Evolutionary conservation across 2,329 filamentous ascomycete genomes (phyloP), one percentile per base, ranked within the genome.

Genomic region (Ophiostoma ulmi): DNA sequence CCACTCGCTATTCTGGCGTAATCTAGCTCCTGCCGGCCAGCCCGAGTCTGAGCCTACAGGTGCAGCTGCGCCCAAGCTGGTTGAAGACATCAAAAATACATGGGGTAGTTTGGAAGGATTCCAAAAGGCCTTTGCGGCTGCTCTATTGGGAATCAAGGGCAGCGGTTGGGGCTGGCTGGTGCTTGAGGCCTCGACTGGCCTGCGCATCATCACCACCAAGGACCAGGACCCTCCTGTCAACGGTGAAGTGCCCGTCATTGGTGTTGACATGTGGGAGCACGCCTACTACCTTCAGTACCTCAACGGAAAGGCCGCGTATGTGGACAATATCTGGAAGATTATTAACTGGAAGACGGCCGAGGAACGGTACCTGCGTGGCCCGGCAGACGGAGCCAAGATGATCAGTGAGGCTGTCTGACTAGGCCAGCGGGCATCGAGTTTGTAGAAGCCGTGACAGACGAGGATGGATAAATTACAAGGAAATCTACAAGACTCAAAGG

Each of bases 231-330:
- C 90, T 0, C 85, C 92, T 5, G 85, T 90, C 14, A 75, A 83
- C 20, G 84, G 86, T 5, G 86, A 89, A 74, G 84, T 87, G n/a
- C 90, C 90, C 10, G 81, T 97, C 26, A 84, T 93, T 61, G 92
- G 92, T 0, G 84, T 97, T 1, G 93, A 97, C 78, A 94, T 96
- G 87, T 96, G 92, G 93, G 93, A 97, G 82, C 93, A 97, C 81
- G 93, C 93, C 0, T 97, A 96, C 78, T 97, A 97, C 77, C 81
- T 66, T 35, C 83, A 91, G 86, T 94, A 93, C 75, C 82, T 90
- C 72, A 93, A 93, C 76, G 87, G 88, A 72, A 92, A 93, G 79
- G 89, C 88, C 0, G 87, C 87, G 0, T 94, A 94, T 75, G 85
- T 92, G 7, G 86, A 91, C 72, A 90, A 90, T 73, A 91, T 93